Evolutionary conservation across 2,329 filamentous ascomycete genomes (phyloP), one percentile per base, ranked within the genome.

Genomic region (Fusarium tanahbumbuense): DNA sequence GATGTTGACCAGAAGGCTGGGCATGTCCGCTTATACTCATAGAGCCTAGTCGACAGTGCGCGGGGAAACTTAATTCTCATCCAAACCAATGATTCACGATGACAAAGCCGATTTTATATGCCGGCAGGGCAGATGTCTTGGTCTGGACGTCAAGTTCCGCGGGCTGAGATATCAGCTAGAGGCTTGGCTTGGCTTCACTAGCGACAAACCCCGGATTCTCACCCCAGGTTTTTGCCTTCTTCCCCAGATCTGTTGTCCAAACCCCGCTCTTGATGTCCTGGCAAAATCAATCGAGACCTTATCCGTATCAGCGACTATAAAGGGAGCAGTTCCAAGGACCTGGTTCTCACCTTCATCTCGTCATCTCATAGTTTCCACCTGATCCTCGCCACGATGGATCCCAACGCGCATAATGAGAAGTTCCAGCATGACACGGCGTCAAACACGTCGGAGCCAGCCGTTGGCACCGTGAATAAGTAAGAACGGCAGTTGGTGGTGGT

Each of bases 351-450:
- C 16, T 34, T 8, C 15, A 6, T 32, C 20, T 27, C 10, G 6
- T 12, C 8, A 45, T 25, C 25, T 15, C 22, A 22, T 11, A 37
- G 10, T n/a, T 6, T 10, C 18, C 9, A n/a, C 5, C 15, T n/a
- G 6, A 27, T 10, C 11, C 10, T 13, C 6, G 5, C 15, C 46
- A 48, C 48, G 8, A 66, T 66, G 61, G 47, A 45, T 8, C 20
- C 34, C 11, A 49, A 23, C 22, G 22, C n/a, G 11, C 42, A 41
- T 3, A 60, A 60, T 12, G 63, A 66, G 47, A 66, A 66, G 32
- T 32, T 65, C 5, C 60, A 65, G 16, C 18, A 60, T 28, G 47
- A 66, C 11, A 60, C 63, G 2, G 47, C 42, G 12, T 66, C 61
- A 8, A 65, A 65, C 23, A 8, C 40, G 18, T 60, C 62, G 1